phyloP scores from a whole-genome alignment of 345 rosid genomes.

The Noccaea caerulescens region DNA sequence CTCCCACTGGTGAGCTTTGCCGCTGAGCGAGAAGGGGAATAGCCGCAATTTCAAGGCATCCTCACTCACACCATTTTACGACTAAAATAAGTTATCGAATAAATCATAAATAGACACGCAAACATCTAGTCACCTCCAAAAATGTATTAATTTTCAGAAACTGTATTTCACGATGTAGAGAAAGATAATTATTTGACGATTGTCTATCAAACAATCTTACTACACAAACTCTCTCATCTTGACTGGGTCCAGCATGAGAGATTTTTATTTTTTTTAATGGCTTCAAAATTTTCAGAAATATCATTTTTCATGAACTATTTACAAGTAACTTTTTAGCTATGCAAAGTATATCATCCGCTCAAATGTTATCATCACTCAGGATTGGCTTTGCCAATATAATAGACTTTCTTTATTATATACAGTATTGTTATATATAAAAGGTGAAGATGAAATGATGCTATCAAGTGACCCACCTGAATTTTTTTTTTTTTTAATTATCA shows the following conservation, averaged over 20 bases:
- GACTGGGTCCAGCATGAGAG: neutral
- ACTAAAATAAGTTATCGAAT: no score
- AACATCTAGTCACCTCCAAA: no score
- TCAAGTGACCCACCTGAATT: no score
- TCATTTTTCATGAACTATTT: no score
- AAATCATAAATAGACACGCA: no score
- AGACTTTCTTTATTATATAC: neutral
- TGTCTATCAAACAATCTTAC: neutral
- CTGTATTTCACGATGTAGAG: neutral
- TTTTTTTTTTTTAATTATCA: no score
- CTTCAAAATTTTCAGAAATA: neutral
- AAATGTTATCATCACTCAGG: neutral
- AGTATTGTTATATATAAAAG: neutral
- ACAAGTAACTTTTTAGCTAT: no score
- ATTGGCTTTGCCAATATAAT: neutral
- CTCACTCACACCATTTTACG: no score
- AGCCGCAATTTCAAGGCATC: no score
- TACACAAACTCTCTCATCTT: constrained; percentile 15
- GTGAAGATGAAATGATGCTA: neutral
- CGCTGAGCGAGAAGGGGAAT: no score
- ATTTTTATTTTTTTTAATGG: neutral
- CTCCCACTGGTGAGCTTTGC: no score
- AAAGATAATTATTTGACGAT: neutral
- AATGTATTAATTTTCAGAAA: no score
- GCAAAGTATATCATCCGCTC: neutral